Conservation (phyloP, 768 basidiomycete genomes). For the Lactarius sp. region DNA sequence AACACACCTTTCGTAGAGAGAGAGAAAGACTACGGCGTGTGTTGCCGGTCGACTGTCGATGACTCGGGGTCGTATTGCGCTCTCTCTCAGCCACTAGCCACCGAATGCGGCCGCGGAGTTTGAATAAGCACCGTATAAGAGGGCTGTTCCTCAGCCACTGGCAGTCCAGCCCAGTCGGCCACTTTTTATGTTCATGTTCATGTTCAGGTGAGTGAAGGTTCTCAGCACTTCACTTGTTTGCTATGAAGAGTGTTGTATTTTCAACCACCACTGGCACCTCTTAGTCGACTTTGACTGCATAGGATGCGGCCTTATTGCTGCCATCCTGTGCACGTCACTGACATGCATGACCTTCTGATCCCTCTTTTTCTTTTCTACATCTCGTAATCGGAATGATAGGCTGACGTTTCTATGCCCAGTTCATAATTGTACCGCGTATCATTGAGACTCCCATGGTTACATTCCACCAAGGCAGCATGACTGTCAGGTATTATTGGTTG, state of each 20-base stretch:
- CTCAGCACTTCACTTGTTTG: slow-evolving; percentile 8
- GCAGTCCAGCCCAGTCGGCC: too few relatives aligned
- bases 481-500: neutral
- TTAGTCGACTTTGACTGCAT: slow-evolving; percentile 71
- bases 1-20: slow-evolving; percentile 14
- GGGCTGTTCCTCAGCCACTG: too few relatives aligned
- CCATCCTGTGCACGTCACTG: slow-evolving; percentile 52
- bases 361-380: neutral
- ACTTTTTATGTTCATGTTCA: neutral
- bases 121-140: neutral
- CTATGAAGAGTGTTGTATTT: slow-evolving; percentile 80
- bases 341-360: slow-evolving; percentile 68
- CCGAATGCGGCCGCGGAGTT: slow-evolving; percentile 12
- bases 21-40: neutral
- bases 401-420: slow-evolving; percentile 10
- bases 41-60: slow-evolving; percentile 10
- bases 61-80: neutral
- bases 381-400: neutral
- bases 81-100: neutral
- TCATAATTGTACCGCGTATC: neutral
- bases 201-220: slow-evolving; percentile 4
- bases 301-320: slow-evolving; percentile 30
- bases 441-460: neutral
- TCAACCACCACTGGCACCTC: slow-evolving; percentile 81
- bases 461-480: neutral